Evolutionary conservation across 805 yeast species (phyloP).

Genomic region (Debaryomyces maramus): DNA sequence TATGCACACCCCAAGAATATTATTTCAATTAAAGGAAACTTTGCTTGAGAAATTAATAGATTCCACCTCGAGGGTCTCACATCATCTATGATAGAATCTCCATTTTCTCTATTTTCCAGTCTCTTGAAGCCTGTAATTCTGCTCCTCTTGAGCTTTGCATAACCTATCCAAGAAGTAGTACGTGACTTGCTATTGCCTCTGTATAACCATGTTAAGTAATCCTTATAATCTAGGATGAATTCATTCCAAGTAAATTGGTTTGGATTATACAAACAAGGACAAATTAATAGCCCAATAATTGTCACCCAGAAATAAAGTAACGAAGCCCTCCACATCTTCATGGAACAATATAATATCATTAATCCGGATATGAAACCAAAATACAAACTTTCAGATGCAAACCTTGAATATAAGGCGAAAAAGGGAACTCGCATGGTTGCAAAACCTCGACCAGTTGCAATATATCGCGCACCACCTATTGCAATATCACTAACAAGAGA

Average conservation of each 20-base stretch:
- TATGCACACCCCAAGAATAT: conserved; percentile 45
- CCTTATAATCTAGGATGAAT: conserved; percentile 67
- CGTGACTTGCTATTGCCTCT: conserved; percentile 49
- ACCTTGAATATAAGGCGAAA: conserved; percentile 70
- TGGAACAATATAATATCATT: conserved; percentile 55
- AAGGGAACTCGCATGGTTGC: conserved; percentile 80
- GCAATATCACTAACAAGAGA: conserved; percentile 70
- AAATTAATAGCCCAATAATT: conserved; percentile 59
- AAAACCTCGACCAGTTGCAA: conserved; percentile 84
- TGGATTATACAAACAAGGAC: conserved; percentile 77
- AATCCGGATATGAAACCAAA: conserved; percentile 57
- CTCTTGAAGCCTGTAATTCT: conserved; percentile 58
- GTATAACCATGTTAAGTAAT: conserved; percentile 51
- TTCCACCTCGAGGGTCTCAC: conserved; percentile 51
- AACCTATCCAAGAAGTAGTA: conserved; percentile 45
- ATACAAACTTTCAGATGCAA: conserved; percentile 65
- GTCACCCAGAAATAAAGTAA: conserved; percentile 74
- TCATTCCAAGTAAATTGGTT: conserved; percentile 71
- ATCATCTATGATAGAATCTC: conserved; percentile 44
- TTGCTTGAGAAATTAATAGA: conserved; percentile 40
- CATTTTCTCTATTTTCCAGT: conserved; percentile 30
- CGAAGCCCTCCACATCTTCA: conserved; percentile 61
- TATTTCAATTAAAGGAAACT: conserved; percentile 37
- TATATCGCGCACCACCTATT: conserved; percentile 85
- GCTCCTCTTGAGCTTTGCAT: conserved; percentile 51